Evolutionary conservation across 129 eudicot species (phyloP), one percentile per base, ranked within the genome.

Genomic region (Arctium lappa): DNA sequence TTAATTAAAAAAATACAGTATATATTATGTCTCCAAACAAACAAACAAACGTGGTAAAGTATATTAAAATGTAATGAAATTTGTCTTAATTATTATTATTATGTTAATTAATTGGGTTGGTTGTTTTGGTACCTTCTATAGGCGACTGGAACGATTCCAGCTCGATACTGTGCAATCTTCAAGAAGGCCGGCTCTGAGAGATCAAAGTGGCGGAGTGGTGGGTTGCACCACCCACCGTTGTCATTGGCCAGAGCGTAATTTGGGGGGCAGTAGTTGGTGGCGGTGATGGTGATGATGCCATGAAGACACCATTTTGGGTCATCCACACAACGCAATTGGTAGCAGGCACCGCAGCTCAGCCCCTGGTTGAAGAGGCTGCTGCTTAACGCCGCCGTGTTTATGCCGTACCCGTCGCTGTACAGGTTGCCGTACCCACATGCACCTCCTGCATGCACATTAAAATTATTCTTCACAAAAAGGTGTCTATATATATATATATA

Each of bases 151-250:
- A 91, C 96, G 3, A 89, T 90, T 30, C 97, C 97, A 33, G 97
- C 94, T 0, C 88, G 93, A 33, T 92, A 89, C 2, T 88, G 69
- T 1, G 93, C 93, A 3, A 91, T 91, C 40, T 81, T 79, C 32
- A 89, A 76, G 77, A 91, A 91, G 16, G 96, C 96, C 1, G 96
- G 93, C 86, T 91, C 79, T 0, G 93, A 87, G 16, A 91, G 74
- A 83, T 91, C 91, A 71, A 91, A 91, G 81, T 89, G 96, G n/a
- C 86, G 87, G 16, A 88, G 90, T 3, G 95, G 95, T 4, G 91
- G 95, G 84, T 89, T 91, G 88, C 95, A 91, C 95, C 96, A 89
- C 1, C 96, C 96, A 9, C 96, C 96, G 32, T 91, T 86, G 80
- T 91, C 89, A 68, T 81, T 89, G 22, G 96, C 82, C n/a, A 91